These are phyloP conservation scores for Thalassiosira mediterranea DNA, from an alignment of 352 stramenopile genomes.

Conservation along the genomic window DNA sequence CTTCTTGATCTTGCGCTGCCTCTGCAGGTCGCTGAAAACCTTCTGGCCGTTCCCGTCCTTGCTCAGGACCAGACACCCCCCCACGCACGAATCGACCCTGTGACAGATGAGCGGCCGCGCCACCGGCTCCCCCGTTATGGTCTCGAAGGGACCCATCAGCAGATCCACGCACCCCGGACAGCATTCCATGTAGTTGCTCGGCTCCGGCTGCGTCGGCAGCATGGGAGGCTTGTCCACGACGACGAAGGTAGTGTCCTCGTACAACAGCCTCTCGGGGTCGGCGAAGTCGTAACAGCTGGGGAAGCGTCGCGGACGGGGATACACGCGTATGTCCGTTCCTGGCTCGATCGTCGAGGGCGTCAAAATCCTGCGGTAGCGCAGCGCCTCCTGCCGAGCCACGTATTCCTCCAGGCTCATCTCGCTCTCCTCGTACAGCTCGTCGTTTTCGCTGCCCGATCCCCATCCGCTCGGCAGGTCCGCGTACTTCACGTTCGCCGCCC, in stretches of 20 bases:
- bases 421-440: conserved; percentile 35
- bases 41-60: conserved; percentile 82
- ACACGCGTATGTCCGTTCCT: conserved; percentile 79
- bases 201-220: conserved; percentile 82
- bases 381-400: conserved; percentile 61
- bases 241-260: conserved; percentile 84
- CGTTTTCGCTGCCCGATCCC: conserved; percentile 36
- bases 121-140: conserved; percentile 63
- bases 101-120: conserved; percentile 76
- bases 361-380: conserved; percentile 75
- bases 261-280: conserved; percentile 55
- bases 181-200: conserved; percentile 82
- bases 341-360: conserved; percentile 61
- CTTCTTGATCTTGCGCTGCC: conserved; percentile 81
- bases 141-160: conserved; percentile 72
- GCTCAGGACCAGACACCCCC: conserved; percentile 81
- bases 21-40: conserved; percentile 77
- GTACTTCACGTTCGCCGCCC: conserved; percentile 51
- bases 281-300: conserved; percentile 72
- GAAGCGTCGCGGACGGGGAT: conserved; percentile 76
- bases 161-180: conserved; percentile 78
- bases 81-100: conserved; percentile 82
- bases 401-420: conserved; percentile 71
- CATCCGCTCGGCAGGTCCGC: conserved; percentile 70
- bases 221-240: conserved; percentile 84